Conservation (phyloP, 805 yeast genomes). For the Sugiyamaella americana region DNA sequence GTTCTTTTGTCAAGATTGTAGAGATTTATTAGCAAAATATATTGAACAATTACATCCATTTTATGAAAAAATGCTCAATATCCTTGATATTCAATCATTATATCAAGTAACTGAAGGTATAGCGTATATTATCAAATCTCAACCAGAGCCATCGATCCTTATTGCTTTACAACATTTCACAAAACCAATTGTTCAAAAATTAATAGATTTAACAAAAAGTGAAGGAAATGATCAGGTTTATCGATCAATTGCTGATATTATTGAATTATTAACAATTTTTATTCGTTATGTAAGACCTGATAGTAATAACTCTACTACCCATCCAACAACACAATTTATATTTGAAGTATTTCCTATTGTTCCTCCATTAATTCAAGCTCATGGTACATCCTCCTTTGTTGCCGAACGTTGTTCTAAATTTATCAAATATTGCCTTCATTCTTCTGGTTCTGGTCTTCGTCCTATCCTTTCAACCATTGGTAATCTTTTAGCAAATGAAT, state of each 20-base stretch:
- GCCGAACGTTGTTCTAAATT: constrained; percentile 73
- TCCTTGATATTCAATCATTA: constrained; percentile 60
- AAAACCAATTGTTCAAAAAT: constrained; percentile 49
- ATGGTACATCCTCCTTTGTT: constrained; percentile 54
- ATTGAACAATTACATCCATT: constrained; percentile 71
- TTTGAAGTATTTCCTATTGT: constrained; percentile 59
- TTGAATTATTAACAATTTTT: constrained; percentile 62
- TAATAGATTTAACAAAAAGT: constrained; percentile 20
- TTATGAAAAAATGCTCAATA: constrained; percentile 50
- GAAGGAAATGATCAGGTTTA: constrained; percentile 22
- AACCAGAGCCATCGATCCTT: constrained; percentile 44
- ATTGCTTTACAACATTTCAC: constrained; percentile 57
- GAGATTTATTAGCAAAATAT: constrained; percentile 53
- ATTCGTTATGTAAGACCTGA: constrained; percentile 46
- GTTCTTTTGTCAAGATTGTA: constrained; percentile 92
- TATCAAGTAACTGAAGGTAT: constrained; percentile 85
- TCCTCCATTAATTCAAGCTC: constrained; percentile 42
- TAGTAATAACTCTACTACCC: constrained; percentile 20
- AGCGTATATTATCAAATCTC: constrained; percentile 69
- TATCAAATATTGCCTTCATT: constrained; percentile 57
- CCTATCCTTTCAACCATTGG: constrained; percentile 63
- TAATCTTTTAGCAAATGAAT: constrained; percentile 61
- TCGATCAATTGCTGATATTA: constrained; percentile 58
- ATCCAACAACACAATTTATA: constrained; percentile 47
- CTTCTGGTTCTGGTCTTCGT: constrained; percentile 48